phyloP scores from a whole-genome alignment of 768 basidiomycete species.

The Coprinellus aureogranulatus region DNA sequence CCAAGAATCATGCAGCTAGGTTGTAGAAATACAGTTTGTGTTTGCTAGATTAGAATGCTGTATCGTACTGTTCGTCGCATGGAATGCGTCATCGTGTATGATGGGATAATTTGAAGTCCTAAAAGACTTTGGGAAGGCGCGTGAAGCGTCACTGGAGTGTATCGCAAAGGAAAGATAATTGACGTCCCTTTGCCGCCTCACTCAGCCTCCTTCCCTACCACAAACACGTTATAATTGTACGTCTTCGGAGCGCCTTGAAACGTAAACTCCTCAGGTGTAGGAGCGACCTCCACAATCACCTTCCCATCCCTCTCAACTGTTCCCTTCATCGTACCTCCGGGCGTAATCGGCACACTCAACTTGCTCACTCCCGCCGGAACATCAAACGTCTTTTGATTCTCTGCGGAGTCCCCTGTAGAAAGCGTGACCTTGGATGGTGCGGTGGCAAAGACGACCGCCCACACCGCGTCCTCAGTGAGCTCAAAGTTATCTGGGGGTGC shows the following conservation, averaged over 20 bases:
- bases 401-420: constrained; percentile 41
- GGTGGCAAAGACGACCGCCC: constrained; percentile 66
- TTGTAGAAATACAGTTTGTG: too few species aligned
- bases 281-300: constrained; percentile 41
- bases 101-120: too few species aligned
- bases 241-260: constrained; percentile 51
- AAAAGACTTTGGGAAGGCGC: too few species aligned
- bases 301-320: constrained; percentile 48
- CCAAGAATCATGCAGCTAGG: too few species aligned
- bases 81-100: too few species aligned
- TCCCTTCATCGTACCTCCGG: constrained; percentile 51
- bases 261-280: constrained; percentile 44
- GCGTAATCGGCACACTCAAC: constrained; percentile 53
- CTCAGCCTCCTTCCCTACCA: constrained; percentile 29
- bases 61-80: too few species aligned
- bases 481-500: constrained; percentile 56
- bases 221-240: constrained; percentile 76
- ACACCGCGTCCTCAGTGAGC: constrained; percentile 60
- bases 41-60: too few species aligned
- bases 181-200: constrained; percentile 15
- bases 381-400: constrained; percentile 36
- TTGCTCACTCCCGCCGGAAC: constrained; percentile 61
- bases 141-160: too few species aligned
- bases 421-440: constrained; percentile 56
- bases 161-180: background rate